Evolutionary conservation across 768 basidiomycete species (phyloP).

Genomic region (Pleurotus pulmonarius): DNA sequence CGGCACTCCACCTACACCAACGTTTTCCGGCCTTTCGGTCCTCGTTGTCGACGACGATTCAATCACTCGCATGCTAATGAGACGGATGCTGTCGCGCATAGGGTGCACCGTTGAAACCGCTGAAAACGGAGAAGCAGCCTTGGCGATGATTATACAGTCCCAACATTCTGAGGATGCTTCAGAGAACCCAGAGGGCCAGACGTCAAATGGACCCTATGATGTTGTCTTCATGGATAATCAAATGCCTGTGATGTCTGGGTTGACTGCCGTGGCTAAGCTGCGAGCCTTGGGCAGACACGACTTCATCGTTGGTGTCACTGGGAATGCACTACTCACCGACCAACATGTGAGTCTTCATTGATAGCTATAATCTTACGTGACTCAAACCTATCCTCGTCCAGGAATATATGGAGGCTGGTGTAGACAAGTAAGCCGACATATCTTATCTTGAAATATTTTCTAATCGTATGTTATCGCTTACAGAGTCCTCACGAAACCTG

Average conservation of each 20-base stretch:
- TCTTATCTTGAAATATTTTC: not conserved
- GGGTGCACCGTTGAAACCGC: slow-evolving; percentile 60
- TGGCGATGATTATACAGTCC: slow-evolving; percentile 47
- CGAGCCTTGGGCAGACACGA: slow-evolving; percentile 49
- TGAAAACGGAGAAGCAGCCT: slow-evolving; percentile 62
- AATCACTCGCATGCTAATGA: slow-evolving; percentile 63
- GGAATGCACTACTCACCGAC: slow-evolving; percentile 47
- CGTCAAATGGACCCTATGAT: slow-evolving; percentile 10
- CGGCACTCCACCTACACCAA: not conserved
- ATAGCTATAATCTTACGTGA: not conserved
- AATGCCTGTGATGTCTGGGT: slow-evolving; percentile 65
- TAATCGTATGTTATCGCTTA: not conserved
- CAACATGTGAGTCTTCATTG: slow-evolving; percentile 30
- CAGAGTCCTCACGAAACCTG: slow-evolving; percentile 62
- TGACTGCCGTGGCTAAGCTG: slow-evolving; percentile 47
- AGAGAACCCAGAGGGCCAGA: not conserved
- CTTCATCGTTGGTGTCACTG: slow-evolving; percentile 64
- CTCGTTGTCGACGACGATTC: slow-evolving; percentile 67
- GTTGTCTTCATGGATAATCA: slow-evolving; percentile 45
- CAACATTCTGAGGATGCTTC: slow-evolving; percentile 2
- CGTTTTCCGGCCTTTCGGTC: slow-evolving; percentile 30
- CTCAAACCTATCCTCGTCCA: slow-evolving; percentile 7
- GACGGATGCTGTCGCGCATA: slow-evolving; percentile 55
- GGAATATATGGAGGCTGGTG: slow-evolving; percentile 56
- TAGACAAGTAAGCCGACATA: slow-evolving; percentile 42